Percentiles rank a stretch among this genome's conserved stretches.
Conservation (phyloP, 495 filamentous ascomycete genomes). For the Neurospora africana region DNA sequence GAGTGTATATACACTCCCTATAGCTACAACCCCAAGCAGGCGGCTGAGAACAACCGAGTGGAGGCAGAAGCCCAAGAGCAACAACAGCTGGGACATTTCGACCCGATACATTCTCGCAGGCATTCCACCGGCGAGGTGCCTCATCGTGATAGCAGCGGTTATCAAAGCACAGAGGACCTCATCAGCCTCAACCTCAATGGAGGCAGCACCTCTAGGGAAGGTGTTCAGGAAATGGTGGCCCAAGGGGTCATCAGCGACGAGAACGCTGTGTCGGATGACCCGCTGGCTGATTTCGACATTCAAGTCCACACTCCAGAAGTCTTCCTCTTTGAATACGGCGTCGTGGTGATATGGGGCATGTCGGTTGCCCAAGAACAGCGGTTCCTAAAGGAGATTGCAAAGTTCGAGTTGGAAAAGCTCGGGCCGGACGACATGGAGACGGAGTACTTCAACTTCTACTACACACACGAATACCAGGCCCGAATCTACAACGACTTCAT, state of each 20-base stretch:
- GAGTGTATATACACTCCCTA: slow-evolving; percentile 96
- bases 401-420: slow-evolving; percentile 87
- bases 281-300: slow-evolving; percentile 52
- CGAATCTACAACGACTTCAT: slow-evolving; percentile 99
- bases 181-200: slow-evolving; percentile 12
- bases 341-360: slow-evolving; percentile 99
- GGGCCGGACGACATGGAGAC: slow-evolving; percentile 80
- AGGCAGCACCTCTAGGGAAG: slow-evolving; percentile 8
- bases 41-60: neutral
- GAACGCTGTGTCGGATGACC: slow-evolving; percentile 16
- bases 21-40: slow-evolving; percentile 47
- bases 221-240: slow-evolving; percentile 17
- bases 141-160: neutral
- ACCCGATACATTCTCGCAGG: slow-evolving; percentile 44
- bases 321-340: slow-evolving; percentile 94
- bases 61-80: slow-evolving; percentile 18
- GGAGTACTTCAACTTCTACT: slow-evolving; percentile 98
- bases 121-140: slow-evolving; percentile 20
- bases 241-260: slow-evolving; percentile 16
- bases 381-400: slow-evolving; percentile 89
- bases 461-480: slow-evolving; percentile 91
- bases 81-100: slow-evolving; percentile 38
- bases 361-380: slow-evolving; percentile 68
- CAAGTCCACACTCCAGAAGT: slow-evolving; percentile 82
- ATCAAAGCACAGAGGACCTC: slow-evolving; percentile 19